Evolutionary conservation across 352 stramenopile species (phyloP).

Genomic region (Pythium apleroticum): DNA sequence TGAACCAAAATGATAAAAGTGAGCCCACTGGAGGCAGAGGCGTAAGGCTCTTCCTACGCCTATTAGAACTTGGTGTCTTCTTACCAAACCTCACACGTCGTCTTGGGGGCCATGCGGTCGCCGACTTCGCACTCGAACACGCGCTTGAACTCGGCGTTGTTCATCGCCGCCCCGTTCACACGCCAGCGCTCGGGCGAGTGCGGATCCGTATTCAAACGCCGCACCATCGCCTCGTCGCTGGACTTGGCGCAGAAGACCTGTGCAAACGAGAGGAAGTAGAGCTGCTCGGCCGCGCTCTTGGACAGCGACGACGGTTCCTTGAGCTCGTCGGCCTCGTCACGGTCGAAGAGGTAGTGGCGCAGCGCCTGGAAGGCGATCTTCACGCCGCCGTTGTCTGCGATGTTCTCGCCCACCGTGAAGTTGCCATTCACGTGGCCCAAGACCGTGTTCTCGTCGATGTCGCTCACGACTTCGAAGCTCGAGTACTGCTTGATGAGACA

Average conservation of each 20-base stretch:
- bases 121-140: slow-evolving; percentile 56
- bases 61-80: neutral
- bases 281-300: slow-evolving; percentile 38
- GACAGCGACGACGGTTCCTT: slow-evolving; percentile 13
- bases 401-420: slow-evolving; percentile 81
- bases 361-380: slow-evolving; percentile 72
- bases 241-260: slow-evolving; percentile 70
- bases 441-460: slow-evolving; percentile 35
- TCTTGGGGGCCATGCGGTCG: slow-evolving; percentile 65
- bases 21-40: too few species aligned
- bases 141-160: slow-evolving; percentile 64
- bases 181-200: slow-evolving; percentile 73
- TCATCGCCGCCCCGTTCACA: slow-evolving; percentile 79
- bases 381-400: slow-evolving; percentile 82
- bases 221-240: slow-evolving; percentile 53
- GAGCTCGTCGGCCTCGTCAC: slow-evolving; percentile 29
- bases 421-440: slow-evolving; percentile 77
- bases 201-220: slow-evolving; percentile 53
- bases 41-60: neutral
- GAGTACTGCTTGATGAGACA: slow-evolving; percentile 74
- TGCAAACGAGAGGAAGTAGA: slow-evolving; percentile 82
- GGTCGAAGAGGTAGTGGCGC: slow-evolving; percentile 35
- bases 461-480: slow-evolving; percentile 44
- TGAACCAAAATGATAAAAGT: slow-evolving; percentile 3
- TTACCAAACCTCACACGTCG: slow-evolving; percentile 79